Evolutionary conservation across 768 basidiomycete species (phyloP), one percentile per base, ranked within the genome.

Genomic region (Rhizopogon vinicolor): DNA sequence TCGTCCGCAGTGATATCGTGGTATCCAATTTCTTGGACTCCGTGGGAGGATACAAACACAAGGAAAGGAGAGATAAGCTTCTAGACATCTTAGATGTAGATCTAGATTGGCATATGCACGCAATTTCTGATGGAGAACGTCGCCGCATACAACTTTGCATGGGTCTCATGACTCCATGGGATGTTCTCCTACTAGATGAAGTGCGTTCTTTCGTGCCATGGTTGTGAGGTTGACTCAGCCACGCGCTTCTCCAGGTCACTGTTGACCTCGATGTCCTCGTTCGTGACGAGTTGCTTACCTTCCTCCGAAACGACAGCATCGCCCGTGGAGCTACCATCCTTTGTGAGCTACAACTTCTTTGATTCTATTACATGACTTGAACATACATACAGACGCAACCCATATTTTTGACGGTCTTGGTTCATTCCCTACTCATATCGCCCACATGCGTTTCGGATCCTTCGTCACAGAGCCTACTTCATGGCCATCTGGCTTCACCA

Each of bases 191-290:
- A 3, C 80, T 99, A 16, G 96, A 99, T 65, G 97, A 99, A 78
- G 95, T 95, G 57, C 41, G 55, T 43, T 50, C 29, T 50, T 55
- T 56, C 45, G 18, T 51, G 44, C 16, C n/a, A 7, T 3, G 44
- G 50, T 44, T 39, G 3, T 28, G 25, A 25, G 7, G 44, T 57
- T 63, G 40, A 52, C 52, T 58, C 12, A 53, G 42, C 29, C 16
- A 9, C 12, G 37, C 55, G 25, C 37, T 37, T 18, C 52, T 10
- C 41, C 58, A 94, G 91, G 93, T 96, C 53, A 98, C 96, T 1
- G 96, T 98, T 18, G 97, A 99, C 69, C 77, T 99, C 13, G 97
- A 99, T 64, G 95, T 98, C 14, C 81, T 98, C 41, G 97, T 99
- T 43, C 86, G 97, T 48, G 83, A 91, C 53, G 89, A 94, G 58